phyloP scores from a whole-genome alignment of 176 grass and related monocot species.

The bread wheat (Triticum aestivum) region DNA sequence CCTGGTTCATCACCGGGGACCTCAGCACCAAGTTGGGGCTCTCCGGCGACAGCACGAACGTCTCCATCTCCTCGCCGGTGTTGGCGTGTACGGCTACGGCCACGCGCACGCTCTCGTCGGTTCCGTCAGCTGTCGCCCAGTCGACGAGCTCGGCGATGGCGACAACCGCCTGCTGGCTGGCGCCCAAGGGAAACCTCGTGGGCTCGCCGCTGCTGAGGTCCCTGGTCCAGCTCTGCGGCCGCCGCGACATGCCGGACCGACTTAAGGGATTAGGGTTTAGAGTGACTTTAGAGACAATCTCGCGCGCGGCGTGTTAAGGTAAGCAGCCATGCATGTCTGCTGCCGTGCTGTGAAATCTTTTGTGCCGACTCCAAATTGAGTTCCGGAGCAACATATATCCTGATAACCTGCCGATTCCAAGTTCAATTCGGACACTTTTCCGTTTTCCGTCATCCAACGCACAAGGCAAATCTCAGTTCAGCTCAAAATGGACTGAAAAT shows the following conservation, averaged over 20 bases:
- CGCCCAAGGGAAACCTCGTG: background rate
- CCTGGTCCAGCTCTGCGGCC: background rate
- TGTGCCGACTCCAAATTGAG: no score
- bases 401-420: no score
- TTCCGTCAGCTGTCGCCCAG: background rate
- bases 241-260: background rate
- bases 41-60: background rate
- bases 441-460: no score
- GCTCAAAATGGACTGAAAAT: no score
- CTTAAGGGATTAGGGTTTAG: background rate
- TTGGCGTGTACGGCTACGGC: background rate
- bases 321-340: background rate
- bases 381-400: no score
- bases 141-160: background rate
- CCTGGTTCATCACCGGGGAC: background rate
- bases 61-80: background rate
- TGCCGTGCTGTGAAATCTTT: background rate
- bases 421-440: no score
- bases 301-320: background rate
- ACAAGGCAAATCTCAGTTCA: no score
- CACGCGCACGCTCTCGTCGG: background rate
- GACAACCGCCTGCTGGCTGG: background rate
- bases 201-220: background rate
- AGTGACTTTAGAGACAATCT: background rate
- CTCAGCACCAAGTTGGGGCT: background rate